A percentile compares a stretch with the other conserved stretches of the same genome.
Conservation (phyloP, 2,329 filamentous ascomycete genomes). For the Pseudogymnoascus sp. region DNA sequence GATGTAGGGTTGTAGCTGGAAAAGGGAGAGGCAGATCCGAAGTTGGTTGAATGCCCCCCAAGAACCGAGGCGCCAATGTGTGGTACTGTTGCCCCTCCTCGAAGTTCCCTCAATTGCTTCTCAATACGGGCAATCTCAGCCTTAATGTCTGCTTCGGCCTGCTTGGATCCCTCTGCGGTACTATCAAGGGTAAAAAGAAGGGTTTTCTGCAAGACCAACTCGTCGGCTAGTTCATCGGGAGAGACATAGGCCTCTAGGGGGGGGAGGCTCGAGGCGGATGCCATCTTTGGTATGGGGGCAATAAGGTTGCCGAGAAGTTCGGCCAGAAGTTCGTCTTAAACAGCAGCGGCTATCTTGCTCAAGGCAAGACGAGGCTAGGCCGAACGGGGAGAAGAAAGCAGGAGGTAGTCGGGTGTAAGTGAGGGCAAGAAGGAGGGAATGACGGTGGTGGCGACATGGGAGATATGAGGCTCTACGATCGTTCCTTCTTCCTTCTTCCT, state of each 20-base stretch:
- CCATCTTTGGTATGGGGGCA: not conserved
- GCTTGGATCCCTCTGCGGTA: slow-evolving; percentile 14
- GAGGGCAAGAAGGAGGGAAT: not conserved
- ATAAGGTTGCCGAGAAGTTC: not conserved
- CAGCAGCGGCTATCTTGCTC: not conserved
- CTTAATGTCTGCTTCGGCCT: slow-evolving; percentile 14
- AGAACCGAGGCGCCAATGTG: not conserved
- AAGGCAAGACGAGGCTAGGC: not conserved
- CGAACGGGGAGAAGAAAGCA: not conserved
- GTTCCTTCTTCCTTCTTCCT: not conserved
- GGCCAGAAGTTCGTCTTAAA: not conserved
- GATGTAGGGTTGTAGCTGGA: not conserved
- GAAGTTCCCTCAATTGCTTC: slow-evolving; percentile 1
- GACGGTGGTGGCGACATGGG: slow-evolving; percentile 3
- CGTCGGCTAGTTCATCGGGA: slow-evolving; percentile 9
- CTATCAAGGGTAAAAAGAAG: slow-evolving; percentile 33
- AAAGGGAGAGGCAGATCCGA: not conserved
- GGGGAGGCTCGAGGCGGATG: not conserved
- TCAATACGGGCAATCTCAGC: slow-evolving; percentile 17
- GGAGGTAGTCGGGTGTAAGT: not conserved
- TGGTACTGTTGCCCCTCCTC: not conserved
- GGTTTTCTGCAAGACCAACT: slow-evolving; percentile 21
- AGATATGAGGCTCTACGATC: not conserved
- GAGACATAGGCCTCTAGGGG: slow-evolving; percentile 10
- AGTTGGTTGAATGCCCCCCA: not conserved